Conservation (phyloP, 1,284 basidiomycete genomes). For the Paramarasmius palmivorus region DNA sequence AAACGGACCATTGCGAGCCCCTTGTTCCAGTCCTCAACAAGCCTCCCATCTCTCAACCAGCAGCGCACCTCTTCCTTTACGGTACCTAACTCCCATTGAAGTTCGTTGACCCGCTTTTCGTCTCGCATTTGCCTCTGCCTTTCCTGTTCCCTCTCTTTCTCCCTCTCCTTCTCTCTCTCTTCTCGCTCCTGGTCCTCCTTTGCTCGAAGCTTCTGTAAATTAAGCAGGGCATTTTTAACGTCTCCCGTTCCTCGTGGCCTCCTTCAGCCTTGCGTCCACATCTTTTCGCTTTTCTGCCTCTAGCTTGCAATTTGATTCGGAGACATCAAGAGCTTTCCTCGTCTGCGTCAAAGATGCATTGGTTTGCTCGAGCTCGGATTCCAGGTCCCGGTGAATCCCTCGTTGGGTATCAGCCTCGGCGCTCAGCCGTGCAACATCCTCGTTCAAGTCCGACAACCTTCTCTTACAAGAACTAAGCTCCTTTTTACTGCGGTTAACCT, state of each 20-base stretch:
- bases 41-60: neutral
- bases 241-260: neutral
- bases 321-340: neutral
- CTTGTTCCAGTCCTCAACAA: neutral
- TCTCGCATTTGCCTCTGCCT: no score
- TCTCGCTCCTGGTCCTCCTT: no score
- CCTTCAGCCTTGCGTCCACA: neutral
- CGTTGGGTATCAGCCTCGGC: neutral
- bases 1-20: neutral
- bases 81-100: no score
- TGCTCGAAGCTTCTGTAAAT: no score
- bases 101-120: no score
- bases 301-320: conserved; percentile 2
- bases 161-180: neutral
- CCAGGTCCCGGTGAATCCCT: no score
- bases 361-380: no score
- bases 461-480: no score
- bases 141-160: neutral
- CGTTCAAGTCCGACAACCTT: neutral
- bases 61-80: neutral
- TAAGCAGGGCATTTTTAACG: neutral
- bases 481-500: no score
- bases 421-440: neutral
- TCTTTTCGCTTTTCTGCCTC: neutral
- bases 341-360: neutral